Evolutionary conservation across 495 filamentous ascomycete genomes (phyloP), one percentile per base, ranked within the genome.

Genomic region (Rhizodiscina lignyota): DNA sequence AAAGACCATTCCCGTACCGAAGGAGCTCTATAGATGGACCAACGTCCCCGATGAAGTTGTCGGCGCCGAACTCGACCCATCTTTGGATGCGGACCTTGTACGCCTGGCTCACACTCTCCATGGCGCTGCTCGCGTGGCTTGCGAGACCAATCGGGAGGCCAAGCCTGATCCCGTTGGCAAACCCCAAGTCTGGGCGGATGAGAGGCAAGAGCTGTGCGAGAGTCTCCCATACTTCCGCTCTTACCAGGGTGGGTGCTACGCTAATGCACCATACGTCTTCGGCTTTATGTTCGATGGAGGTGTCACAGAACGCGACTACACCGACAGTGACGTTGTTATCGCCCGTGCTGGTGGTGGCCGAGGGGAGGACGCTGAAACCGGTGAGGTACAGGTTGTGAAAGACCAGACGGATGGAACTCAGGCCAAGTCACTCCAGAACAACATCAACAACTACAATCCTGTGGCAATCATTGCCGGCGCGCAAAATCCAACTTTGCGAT

Each of bases 321-420:
- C 83, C 13, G 66, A 67, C 23, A 62, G 65, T 1, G 67, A 81
- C 32, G 53, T 86, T 10, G 58, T 85, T 18, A 78, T 91, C 23
- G 68, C 47, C 4, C 44, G 51, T 11, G 50, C 49, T 17, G 47
- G 49, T 4, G 55, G 55, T 21, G 45, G 53, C 5, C 6, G 8
- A 18, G 8, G 8, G 18, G 33, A 20, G 8, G 51, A 56, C 34
- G 32, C 39, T 12, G 44, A 47, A 10, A 35, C 42, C 12, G 45
- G 46, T 5, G 29, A 38, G 13, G n/a, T n/a, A n/a, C n/a, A n/a
- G 49, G 29, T 42, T n/a, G 23, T 19, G 11, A 41, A 41, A 13
- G 45, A 59, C 34, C 55, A 55, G 36, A 27, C 33, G 17, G 30
- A 16, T 18, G 13, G 39, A 44, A 26, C 31, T 34, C 6, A 10